Evolutionary conservation across 2,329 filamentous ascomycete genomes (phyloP), one percentile per base, ranked within the genome.

Genomic region (Aureobasidium sp.): DNA sequence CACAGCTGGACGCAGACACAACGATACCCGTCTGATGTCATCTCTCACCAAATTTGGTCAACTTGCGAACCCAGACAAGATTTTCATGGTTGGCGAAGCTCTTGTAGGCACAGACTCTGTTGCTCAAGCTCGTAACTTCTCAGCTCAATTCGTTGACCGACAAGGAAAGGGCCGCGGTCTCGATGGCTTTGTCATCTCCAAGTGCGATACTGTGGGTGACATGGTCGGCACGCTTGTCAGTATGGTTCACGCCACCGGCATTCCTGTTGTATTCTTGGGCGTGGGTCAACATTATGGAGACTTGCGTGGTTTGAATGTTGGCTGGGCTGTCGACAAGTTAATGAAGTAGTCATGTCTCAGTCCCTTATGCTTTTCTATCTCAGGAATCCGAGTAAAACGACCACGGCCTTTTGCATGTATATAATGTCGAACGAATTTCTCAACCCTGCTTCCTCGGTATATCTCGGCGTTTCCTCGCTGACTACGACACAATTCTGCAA

Each of bases 201-300:
- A 98, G 71, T 97, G 93, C 68, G 93, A 98, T 72, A 98, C 93
- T 0, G 94, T 98, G 32, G 94, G 93, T n/a, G 91, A 96, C 72
- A 97, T 97, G 90, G 90, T 96, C 38, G 90, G 85, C 2, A 96
- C 91, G 2, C 75, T 98, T 58, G 93, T 98, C 58, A 95, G 88
- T 67, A 91, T 98, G 76, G 91, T 98, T 34, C 91, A 97, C 72
- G 91, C 93, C 3, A 98, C 94, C 3, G 89, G 91, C 24, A 94
- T 98, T 40, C 94, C 94, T 0, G 90, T 98, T 17, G 79, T 97
- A 10, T 98, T 98, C 66, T 79, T 98, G 60, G 93, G 85, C 2
- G 79, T 83, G 34, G 81, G 81, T 4, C 81, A 85, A 69, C 81
- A 84, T 66, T 85, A 85, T 65, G 80, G 79, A 24, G 81, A 85